Conservation (phyloP, 441 rosid genomes). For the Syzygium syzygioides region DNA sequence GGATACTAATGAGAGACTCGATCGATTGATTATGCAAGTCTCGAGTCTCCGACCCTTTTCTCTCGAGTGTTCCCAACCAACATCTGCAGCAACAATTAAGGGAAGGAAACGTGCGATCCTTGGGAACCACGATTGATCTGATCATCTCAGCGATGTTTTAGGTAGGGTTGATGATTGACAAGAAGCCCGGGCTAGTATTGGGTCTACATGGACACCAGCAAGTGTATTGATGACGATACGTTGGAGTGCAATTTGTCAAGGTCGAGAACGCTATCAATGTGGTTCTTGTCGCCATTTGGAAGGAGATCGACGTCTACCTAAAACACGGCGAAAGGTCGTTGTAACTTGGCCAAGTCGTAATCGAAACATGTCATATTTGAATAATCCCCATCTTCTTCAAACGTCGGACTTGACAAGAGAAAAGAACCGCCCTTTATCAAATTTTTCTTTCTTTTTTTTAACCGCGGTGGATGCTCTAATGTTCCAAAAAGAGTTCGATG, state of each 20-base stretch:
- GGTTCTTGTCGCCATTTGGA: neutral
- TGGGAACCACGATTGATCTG: too few species aligned
- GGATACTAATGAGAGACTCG: neutral
- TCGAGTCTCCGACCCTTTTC: neutral
- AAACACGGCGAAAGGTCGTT: neutral
- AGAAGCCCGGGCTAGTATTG: neutral
- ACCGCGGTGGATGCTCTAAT: neutral
- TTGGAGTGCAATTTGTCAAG: neutral
- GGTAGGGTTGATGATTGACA: too few species aligned
- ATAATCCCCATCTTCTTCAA: neutral
- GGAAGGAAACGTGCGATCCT: too few species aligned
- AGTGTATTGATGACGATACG: neutral
- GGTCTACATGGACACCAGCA: neutral
- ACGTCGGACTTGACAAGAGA: neutral
- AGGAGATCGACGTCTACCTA: neutral
- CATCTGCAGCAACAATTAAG: neutral
- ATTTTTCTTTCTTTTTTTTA: neutral
- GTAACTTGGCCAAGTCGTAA: neutral
- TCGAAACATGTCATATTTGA: neutral
- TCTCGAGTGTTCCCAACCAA: neutral
- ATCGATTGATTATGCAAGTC: neutral
- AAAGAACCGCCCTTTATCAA: neutral
- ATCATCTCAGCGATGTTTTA: too few species aligned
- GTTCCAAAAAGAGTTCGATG: neutral
- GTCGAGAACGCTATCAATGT: neutral